Conservation (phyloP, 1,284 basidiomycete species). For the Flammula alnicola region DNA sequence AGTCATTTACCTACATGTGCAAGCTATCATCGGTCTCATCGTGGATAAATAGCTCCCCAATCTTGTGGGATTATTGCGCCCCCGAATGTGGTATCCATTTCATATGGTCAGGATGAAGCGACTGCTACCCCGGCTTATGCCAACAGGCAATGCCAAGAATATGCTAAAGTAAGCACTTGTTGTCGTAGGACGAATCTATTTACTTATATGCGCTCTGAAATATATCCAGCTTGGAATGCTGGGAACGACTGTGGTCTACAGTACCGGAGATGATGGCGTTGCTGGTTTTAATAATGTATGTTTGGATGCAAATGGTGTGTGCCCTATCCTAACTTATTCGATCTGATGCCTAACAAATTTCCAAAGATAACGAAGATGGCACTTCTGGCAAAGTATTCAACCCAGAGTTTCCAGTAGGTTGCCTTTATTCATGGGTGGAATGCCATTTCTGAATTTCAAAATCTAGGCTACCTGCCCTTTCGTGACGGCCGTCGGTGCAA, state of each 20-base stretch:
- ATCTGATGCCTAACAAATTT: not conserved
- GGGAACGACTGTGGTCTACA: constrained; percentile 54
- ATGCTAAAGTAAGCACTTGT: constrained; percentile 40
- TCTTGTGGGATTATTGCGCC: constrained; percentile 56
- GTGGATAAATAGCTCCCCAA: constrained; percentile 35
- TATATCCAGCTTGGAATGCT: constrained; percentile 44
- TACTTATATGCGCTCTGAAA: no score
- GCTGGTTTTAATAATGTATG: constrained; percentile 46
- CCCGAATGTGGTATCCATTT: constrained; percentile 60
- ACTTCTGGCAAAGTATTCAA: constrained; percentile 39
- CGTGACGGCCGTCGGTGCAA: constrained; percentile 56
- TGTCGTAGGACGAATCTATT: no score
- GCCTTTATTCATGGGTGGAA: not conserved
- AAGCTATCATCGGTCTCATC: constrained; percentile 2
- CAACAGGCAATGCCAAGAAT: constrained; percentile 59
- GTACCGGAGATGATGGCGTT: constrained; percentile 57
- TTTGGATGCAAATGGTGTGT: constrained; percentile 38
- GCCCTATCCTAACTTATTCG: not conserved
- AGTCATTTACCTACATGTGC: constrained; percentile 11
- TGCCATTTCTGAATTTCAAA: not conserved
- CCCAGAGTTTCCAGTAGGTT: constrained; percentile 43
- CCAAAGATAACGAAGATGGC: constrained; percentile 20
- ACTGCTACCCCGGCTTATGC: constrained; percentile 48
- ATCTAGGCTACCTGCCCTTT: constrained; percentile 55
- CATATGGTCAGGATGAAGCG: constrained; percentile 55